Base-by-base conservation (phyloP, 2,329 filamentous ascomycete genomes). In the Atkinsonella texensis region DNA sequence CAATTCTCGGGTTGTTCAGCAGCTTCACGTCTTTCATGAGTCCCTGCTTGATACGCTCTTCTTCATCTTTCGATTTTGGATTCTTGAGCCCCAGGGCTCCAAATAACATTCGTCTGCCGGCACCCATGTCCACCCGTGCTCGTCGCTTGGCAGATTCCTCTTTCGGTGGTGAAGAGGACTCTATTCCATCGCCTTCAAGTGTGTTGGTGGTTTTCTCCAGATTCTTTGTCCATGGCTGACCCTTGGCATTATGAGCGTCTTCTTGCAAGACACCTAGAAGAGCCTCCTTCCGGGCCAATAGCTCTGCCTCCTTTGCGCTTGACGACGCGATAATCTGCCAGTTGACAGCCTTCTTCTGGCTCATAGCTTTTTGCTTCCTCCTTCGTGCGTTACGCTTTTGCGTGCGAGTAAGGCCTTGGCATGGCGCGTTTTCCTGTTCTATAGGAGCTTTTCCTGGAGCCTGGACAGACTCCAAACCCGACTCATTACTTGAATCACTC, bases 61-160 rank as follows among this genome's bases (percentile, higher is more conserved):
- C 84, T 17, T 89, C 85, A 32, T 77, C 75, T 57, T 84, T 83
- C 1, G 74, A 81, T 59, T 83, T 85, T 1, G 87, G 85, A 4
- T 75, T 76, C 51, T 80, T 80, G 10, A 89, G 65, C 3, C 86
- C 87, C 3, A 91, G 71, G 7, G 85, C 83, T 9, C 83, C 82
- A 59, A 89, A 87, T 0, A 91, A 65, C 52, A 90, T 70, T 56
- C 87, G 77, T 50, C 80, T 76, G 2, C 82, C 80, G 49, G 83
- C 82, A 15, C 74, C 77, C 32, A 88, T 55, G 52, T 78, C 67
- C 9, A 70, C 54, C 17, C 49, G 63, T n/a, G 12, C 20, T 47
- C 43, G 15, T 31, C 52, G 39, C 11, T 48, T 41, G 7, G 41
- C 44, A n/a, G 12, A 13, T 13, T 41, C 31, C n/a, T 31, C 33